Conservation (phyloP, 208 protist species). For the Crithidia thermophila region DNA sequence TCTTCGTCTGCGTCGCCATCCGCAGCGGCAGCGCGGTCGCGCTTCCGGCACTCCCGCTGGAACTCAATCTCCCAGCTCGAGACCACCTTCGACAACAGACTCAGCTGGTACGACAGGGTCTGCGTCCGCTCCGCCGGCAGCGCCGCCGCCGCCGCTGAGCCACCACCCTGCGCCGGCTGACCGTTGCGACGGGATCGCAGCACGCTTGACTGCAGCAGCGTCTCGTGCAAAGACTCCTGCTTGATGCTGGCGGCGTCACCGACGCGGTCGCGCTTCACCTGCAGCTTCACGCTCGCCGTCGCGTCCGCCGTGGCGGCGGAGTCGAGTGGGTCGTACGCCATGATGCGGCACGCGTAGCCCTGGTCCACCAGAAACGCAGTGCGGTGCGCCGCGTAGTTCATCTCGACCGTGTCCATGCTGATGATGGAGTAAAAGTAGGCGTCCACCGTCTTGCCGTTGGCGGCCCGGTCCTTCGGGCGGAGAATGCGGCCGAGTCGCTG, state of each 20-base stretch:
- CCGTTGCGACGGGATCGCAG: slow-evolving; percentile 4
- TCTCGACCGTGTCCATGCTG: slow-evolving; percentile 97
- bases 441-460: slow-evolving; percentile 89
- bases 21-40: slow-evolving; percentile 5
- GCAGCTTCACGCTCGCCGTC: slow-evolving; percentile 12
- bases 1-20: neutral
- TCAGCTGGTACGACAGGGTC: slow-evolving; percentile 65
- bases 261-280: slow-evolving; percentile 31
- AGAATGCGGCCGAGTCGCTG: slow-evolving; percentile 97
- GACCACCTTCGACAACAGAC: slow-evolving; percentile 78
- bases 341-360: slow-evolving; percentile 87
- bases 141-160: neutral
- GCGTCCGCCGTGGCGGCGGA: neutral
- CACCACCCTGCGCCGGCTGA: neutral
- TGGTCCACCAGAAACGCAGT: slow-evolving; percentile 98
- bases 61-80: slow-evolving; percentile 86
- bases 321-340: slow-evolving; percentile 59
- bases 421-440: slow-evolving; percentile 99
- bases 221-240: slow-evolving; percentile 59
- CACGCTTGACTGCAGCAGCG: slow-evolving; percentile 30
- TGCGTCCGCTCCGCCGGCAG: slow-evolving; percentile 1
- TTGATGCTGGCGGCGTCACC: slow-evolving; percentile 80
- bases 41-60: slow-evolving; percentile 44
- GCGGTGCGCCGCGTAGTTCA: slow-evolving; percentile 97
- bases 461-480: slow-evolving; percentile 81